phyloP scores from a whole-genome alignment of 2,329 filamentous ascomycete genomes.

The Talaromyces sp. region DNA sequence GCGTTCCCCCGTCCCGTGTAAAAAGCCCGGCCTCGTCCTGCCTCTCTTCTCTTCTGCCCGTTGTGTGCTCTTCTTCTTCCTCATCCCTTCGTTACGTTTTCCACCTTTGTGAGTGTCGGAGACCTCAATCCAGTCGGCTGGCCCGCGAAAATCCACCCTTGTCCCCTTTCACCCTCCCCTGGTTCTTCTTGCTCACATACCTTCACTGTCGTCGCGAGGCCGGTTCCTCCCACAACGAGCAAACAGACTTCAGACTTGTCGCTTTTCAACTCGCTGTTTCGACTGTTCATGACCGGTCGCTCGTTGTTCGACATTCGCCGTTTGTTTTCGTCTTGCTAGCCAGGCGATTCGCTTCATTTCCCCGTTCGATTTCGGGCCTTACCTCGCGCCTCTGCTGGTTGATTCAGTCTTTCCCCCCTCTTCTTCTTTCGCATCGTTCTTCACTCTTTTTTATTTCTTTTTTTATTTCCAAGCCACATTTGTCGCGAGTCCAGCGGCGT shows the following conservation, averaged over 20 bases:
- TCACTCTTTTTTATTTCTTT: background rate
- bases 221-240: constrained; percentile 6
- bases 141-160: background rate
- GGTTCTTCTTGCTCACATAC: constrained; percentile 5
- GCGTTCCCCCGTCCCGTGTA: constrained; percentile 1
- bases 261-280: background rate
- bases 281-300: constrained; percentile 6
- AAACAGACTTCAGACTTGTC: background rate
- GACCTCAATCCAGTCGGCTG: background rate
- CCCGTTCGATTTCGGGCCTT: background rate
- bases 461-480: background rate
- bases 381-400: background rate
- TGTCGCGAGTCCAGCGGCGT: constrained; percentile 4
- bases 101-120: background rate
- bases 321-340: constrained; percentile 8
- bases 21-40: constrained; percentile 4
- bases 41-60: background rate
- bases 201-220: constrained; percentile 14
- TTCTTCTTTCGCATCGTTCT: background rate
- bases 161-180: background rate
- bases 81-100: background rate
- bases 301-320: constrained; percentile 3
- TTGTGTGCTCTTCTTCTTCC: background rate
- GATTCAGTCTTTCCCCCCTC: background rate
- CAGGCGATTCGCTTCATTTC: constrained; percentile 7